Base-by-base conservation (phyloP, 108 stramenopile genomes). In the Bacterosira constricta region DNA sequence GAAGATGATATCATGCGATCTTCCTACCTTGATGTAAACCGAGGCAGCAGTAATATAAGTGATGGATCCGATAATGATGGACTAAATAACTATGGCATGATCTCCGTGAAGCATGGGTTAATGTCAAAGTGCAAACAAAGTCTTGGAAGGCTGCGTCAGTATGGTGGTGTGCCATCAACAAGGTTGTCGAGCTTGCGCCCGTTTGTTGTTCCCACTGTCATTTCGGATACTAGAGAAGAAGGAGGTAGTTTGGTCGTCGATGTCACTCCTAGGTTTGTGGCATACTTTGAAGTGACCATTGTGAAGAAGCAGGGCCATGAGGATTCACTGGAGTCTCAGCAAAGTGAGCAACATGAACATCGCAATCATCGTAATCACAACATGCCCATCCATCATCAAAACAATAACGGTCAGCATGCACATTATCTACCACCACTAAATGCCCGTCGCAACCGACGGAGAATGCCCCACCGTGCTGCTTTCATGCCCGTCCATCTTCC, bases 241-340 rank as follows among this genome's bases (percentile, higher is more conserved):
- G 44, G 44, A 17, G 27, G 23, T 8, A 47, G 17, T n/a, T 4
- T 51, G 18, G 34, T 47, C 23, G 42, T 87, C 12, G 64, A 89
- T 59, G 68, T 93, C 39, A 87, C 87, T 5, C 91, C 91, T 11
- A 69, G 88, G 11, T 51, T 88, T 26, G 62, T 90, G n/a, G 79
- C 83, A 6, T 93, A 93, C 66, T 93, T 73, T 60, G 91, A 93
- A 77, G 86, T 93, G 23, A 61, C 73, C 30, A 86, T 92, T 46
- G 35, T 88, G 29, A 61, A 68, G 39, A 35, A 34, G 27, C 51
- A 18, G 26, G 37, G 20, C n/a, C 34, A 38, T 31, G 37, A 29
- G 27, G 7, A 4, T 5, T 4, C 23, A 23, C 23, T 12, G 27
- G 27, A n/a, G n/a, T 37, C 17, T 25, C 26, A 10, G 35, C 26